Conservation (phyloP, 257 asterid species). For the Solanum pimpinellifolium region DNA sequence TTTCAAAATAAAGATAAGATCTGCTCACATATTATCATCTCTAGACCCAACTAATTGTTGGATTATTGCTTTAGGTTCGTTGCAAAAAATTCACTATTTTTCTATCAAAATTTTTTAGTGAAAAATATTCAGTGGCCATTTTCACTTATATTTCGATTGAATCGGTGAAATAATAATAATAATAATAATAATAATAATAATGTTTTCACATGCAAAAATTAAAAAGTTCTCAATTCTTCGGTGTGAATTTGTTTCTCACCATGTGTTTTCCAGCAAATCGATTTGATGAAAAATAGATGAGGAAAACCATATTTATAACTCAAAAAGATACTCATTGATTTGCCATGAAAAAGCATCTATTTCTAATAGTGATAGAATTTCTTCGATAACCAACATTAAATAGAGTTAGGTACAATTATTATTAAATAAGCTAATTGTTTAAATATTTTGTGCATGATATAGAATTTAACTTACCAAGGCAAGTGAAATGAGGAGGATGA, state of each 20-base stretch:
- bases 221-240: too few relatives aligned
- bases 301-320: neutral
- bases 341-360: neutral
- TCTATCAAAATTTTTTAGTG: fast-evolving
- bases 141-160: neutral
- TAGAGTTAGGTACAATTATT: neutral
- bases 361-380: neutral
- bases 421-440: neutral
- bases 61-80: neutral
- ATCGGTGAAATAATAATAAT: too few relatives aligned
- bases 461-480: neutral
- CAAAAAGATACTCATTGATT: too few relatives aligned
- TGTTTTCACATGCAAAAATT: neutral
- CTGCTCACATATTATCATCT: neutral
- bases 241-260: neutral
- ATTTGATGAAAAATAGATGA: neutral
- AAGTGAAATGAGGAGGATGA: neutral
- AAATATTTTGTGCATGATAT: neutral
- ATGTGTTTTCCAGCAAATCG: neutral
- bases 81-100: neutral
- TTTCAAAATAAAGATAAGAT: neutral
- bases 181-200: too few relatives aligned
- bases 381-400: neutral
- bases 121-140: neutral
- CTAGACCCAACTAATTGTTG: neutral